These are phyloP conservation scores for Podila epicladia DNA, from an alignment of 192 early-diverging fungal species.

Conservation along the genomic window DNA sequence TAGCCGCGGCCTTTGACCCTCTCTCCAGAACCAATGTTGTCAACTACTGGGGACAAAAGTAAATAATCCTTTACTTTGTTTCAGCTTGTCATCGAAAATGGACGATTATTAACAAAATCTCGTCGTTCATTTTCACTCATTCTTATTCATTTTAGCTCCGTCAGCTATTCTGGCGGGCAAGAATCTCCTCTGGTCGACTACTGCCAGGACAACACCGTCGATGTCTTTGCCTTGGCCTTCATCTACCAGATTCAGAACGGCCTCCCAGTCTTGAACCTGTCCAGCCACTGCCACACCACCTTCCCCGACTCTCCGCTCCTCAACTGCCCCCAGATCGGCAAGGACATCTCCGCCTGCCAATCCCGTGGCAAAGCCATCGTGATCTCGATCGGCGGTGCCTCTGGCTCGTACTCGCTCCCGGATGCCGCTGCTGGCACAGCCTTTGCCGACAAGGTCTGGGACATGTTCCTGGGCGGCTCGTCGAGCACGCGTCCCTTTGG, in stretches of 20 bases:
- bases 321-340: slow-evolving; percentile 63
- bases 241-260: slow-evolving; percentile 62
- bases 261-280: slow-evolving; percentile 64
- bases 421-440: slow-evolving; percentile 32
- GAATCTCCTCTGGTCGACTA: slow-evolving; percentile 53
- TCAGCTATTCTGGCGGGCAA: slow-evolving; percentile 3
- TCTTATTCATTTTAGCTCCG: slow-evolving; percentile 11
- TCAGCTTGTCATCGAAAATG: not conserved
- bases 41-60: slow-evolving; percentile 50
- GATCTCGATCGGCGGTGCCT: slow-evolving; percentile 73
- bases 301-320: slow-evolving; percentile 64
- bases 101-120: not conserved
- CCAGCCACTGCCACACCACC: slow-evolving; percentile 58
- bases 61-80: not conserved
- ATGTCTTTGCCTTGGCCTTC: slow-evolving; percentile 68
- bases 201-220: slow-evolving; percentile 66
- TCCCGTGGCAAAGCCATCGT: slow-evolving; percentile 66
- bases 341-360: slow-evolving; percentile 76
- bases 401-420: slow-evolving; percentile 50
- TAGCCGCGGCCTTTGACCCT: slow-evolving; percentile 11
- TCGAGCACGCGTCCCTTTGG: slow-evolving; percentile 64
- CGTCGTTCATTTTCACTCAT: not conserved
- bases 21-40: slow-evolving; percentile 28
- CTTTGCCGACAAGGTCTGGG: slow-evolving; percentile 64
- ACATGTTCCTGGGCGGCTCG: slow-evolving; percentile 71